Evolutionary conservation across 495 filamentous ascomycete genomes (phyloP).

Genomic region (Copromyces sp.): DNA sequence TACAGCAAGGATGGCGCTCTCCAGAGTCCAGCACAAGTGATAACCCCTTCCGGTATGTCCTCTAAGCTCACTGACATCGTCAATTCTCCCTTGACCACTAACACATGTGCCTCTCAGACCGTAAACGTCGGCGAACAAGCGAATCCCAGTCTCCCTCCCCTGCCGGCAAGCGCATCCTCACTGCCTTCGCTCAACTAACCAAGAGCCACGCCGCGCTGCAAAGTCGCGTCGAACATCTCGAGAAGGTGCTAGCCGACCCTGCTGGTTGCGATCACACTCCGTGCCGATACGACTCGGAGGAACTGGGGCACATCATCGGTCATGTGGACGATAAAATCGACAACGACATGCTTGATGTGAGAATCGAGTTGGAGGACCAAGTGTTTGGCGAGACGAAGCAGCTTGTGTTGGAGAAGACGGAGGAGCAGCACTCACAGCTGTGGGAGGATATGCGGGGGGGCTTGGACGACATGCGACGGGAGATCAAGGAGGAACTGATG

Average conservation of each 20-base stretch:
- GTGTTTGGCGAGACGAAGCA: neutral
- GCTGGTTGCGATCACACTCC: neutral
- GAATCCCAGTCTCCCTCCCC: neutral
- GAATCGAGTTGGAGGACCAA: neutral
- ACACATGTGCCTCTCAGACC: neutral
- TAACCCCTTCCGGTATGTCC: neutral
- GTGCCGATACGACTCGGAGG: constrained; percentile 2
- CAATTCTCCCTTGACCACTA: neutral
- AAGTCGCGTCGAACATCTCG: neutral
- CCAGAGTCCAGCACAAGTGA: neutral
- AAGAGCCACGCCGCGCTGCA: neutral
- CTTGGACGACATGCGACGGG: neutral
- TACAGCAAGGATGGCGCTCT: neutral
- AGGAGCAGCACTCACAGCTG: neutral
- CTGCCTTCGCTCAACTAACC: neutral
- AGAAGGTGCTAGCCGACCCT: neutral
- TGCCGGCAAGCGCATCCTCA: neutral
- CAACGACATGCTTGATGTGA: neutral
- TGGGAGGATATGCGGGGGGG: neutral
- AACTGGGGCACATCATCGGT: neutral
- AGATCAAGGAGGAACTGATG: neutral
- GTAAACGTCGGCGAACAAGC: constrained; percentile 4
- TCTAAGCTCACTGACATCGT: neutral
- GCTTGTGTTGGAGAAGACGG: neutral
- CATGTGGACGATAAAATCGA: constrained; percentile 2